Conservation (phyloP, 805 yeast genomes). For the Metschnikowia borealis region DNA sequence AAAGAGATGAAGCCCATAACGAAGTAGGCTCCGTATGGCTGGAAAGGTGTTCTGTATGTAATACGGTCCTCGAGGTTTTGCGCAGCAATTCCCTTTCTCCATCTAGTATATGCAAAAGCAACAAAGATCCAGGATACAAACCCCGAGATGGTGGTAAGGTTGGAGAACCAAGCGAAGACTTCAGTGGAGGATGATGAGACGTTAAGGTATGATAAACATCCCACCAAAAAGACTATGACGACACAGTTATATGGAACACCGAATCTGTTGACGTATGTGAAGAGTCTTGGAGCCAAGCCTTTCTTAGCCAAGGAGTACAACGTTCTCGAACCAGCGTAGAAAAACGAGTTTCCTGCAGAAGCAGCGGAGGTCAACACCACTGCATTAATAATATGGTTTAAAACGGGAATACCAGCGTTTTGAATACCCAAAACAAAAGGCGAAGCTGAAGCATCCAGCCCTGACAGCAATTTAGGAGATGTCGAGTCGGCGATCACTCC, state of each 20-base stretch:
- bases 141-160: conserved; percentile 63
- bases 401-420: conserved; percentile 55
- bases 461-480: conserved; percentile 22
- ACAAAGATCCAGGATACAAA: conserved; percentile 61
- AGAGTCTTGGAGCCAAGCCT: conserved; percentile 17
- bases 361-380: conserved; percentile 64
- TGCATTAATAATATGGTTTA: conserved; percentile 78
- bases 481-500: conserved; percentile 35
- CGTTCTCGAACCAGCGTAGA: conserved; percentile 19
- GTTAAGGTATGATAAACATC: conserved; percentile 51
- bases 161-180: conserved; percentile 64
- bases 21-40: conserved; percentile 57
- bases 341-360: conserved; percentile 25
- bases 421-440: conserved; percentile 85
- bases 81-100: conserved; percentile 58
- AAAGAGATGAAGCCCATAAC: conserved; percentile 47
- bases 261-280: conserved; percentile 28
- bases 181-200: conserved; percentile 47
- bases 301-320: conserved; percentile 17
- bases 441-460: conserved; percentile 55
- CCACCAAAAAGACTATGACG: conserved; percentile 29
- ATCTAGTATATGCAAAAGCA: conserved; percentile 51
- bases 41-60: conserved; percentile 53
- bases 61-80: conserved; percentile 53
- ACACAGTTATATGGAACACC: conserved; percentile 44